Percentiles rank a stretch among this genome's conserved stretches.
Conservation (phyloP, 768 basidiomycete genomes). For the Boletales sp. region DNA sequence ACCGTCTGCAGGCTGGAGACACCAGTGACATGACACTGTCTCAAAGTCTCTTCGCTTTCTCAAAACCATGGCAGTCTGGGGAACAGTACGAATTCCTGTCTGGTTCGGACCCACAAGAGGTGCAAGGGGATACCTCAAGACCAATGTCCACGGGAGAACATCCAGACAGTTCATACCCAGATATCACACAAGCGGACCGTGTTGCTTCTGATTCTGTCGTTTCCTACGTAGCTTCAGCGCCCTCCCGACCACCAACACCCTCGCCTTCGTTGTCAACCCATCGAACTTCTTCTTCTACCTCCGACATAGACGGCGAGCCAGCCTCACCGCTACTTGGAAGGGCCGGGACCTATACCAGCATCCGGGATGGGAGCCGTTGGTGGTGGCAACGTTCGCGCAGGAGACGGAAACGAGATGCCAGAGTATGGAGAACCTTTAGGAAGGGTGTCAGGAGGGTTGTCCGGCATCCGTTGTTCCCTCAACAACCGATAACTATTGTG, state of each 20-base stretch:
- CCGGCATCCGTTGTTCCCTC: slow-evolving; percentile 73
- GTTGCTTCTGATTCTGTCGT: slow-evolving; percentile 27
- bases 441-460: slow-evolving; percentile 54
- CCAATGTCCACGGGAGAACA: slow-evolving; percentile 8
- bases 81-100: slow-evolving; percentile 45
- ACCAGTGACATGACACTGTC: slow-evolving; percentile 16
- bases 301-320: slow-evolving; percentile 63
- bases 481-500: slow-evolving; percentile 78
- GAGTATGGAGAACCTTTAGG: slow-evolving; percentile 48
- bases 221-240: slow-evolving; percentile 47
- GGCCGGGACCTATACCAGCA: slow-evolving; percentile 29
- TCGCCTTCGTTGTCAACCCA: slow-evolving; percentile 50
- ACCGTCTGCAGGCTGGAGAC: slow-evolving; percentile 6
- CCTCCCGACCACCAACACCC: slow-evolving; percentile 63
- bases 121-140: slow-evolving; percentile 17
- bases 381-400: slow-evolving; percentile 59
- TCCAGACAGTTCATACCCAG: slow-evolving; percentile 20
- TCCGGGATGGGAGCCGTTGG: slow-evolving; percentile 44
- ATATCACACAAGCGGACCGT: slow-evolving; percentile 18
- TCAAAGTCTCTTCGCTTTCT: slow-evolving; percentile 11
- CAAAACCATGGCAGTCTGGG: slow-evolving; percentile 13
- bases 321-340: slow-evolving; percentile 42
- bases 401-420: slow-evolving; percentile 49
- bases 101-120: slow-evolving; percentile 43
- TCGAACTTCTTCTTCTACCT: slow-evolving; percentile 50